Conservation (phyloP, 148 eudicot species). For the Vaccinium macrocarpon region DNA sequence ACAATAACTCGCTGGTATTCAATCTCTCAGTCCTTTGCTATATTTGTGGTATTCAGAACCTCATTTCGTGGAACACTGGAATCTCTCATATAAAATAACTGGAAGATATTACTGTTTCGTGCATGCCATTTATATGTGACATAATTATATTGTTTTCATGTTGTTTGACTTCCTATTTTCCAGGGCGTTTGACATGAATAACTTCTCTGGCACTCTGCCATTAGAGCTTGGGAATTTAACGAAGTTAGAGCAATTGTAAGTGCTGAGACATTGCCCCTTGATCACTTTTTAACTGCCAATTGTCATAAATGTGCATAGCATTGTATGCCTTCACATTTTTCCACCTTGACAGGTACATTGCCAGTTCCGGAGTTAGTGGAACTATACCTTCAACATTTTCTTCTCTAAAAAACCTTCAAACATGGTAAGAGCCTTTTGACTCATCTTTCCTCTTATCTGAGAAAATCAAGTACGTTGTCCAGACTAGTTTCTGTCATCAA, state of each 20-base stretch:
- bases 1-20: neutral
- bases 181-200: conserved; percentile 64
- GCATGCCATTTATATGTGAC: neutral
- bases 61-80: neutral
- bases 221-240: conserved; percentile 62
- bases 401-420: conserved; percentile 41
- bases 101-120: neutral
- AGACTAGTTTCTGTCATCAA: neutral
- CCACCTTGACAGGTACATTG: conserved; percentile 46
- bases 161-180: conserved; percentile 15
- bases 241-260: conserved; percentile 60
- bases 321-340: neutral
- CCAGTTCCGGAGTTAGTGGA: conserved; percentile 78
- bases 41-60: neutral
- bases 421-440: conserved; percentile 42
- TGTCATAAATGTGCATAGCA: neutral
- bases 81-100: neutral
- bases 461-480: neutral
- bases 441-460: conserved; percentile 8
- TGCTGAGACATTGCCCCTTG: conserved; percentile 5
- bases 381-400: conserved; percentile 61
- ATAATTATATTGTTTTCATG: neutral
- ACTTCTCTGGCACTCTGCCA: conserved; percentile 76
- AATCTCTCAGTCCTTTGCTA: neutral
- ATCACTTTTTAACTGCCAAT: neutral